Evolutionary conservation across 2,329 filamentous ascomycete genomes (phyloP).

Genomic region (Hortaea sp.): DNA sequence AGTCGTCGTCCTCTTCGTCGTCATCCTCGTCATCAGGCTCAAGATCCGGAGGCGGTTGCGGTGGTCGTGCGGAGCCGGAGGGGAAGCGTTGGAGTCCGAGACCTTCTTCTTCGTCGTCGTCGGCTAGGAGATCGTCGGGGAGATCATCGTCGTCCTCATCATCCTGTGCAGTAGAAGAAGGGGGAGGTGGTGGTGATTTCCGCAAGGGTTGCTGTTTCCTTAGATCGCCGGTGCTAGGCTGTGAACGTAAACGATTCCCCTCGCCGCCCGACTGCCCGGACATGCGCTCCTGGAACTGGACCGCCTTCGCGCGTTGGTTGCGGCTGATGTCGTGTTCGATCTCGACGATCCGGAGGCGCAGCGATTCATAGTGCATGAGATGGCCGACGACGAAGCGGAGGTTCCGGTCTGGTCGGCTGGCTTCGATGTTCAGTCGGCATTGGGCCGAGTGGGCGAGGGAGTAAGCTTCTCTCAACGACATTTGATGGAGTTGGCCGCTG

Average conservation of each 20-base stretch:
- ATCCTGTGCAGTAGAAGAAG: slow-evolving; percentile 8
- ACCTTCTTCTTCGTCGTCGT: slow-evolving; percentile 17
- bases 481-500: neutral
- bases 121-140: slow-evolving; percentile 1
- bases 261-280: neutral
- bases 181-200: slow-evolving; percentile 16
- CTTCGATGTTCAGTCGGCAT: slow-evolving; percentile 25
- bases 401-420: slow-evolving; percentile 23
- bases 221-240: slow-evolving; percentile 14
- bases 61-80: slow-evolving; percentile 15
- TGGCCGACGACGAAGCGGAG: slow-evolving; percentile 27
- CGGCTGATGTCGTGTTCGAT: slow-evolving; percentile 25
- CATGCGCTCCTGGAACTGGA: slow-evolving; percentile 10
- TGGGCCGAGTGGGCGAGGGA: slow-evolving; percentile 25
- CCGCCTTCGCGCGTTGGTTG: slow-evolving; percentile 9
- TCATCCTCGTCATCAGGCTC: slow-evolving; percentile 16
- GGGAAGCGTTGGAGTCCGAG: slow-evolving; percentile 22
- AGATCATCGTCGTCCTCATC: slow-evolving; percentile 11
- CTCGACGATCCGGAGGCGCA: slow-evolving; percentile 25
- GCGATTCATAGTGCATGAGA: slow-evolving; percentile 24
- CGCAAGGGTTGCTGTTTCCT: slow-evolving; percentile 2
- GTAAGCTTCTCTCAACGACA: slow-evolving; percentile 25
- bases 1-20: slow-evolving; percentile 17
- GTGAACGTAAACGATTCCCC: slow-evolving; percentile 4
- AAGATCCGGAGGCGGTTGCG: slow-evolving; percentile 13